Base-by-base conservation (phyloP, 1,284 basidiomycete species). In the Malassezia pachydermatis region DNA sequence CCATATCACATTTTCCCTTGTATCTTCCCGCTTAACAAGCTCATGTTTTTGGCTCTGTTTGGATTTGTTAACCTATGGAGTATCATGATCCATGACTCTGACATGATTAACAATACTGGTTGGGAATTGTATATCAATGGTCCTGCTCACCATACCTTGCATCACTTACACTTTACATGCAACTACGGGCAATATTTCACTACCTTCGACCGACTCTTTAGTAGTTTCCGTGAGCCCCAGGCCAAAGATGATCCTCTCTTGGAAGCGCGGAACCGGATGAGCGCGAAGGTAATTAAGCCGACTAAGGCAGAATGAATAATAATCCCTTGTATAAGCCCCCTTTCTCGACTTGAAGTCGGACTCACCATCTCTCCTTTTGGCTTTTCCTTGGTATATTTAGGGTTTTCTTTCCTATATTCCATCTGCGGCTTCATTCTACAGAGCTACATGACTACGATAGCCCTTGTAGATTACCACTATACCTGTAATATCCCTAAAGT, bases 141-240 rank as follows among this genome's bases (percentile, higher is more conserved):
- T 11, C 94, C 92, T 3, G 88, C 92, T 4, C 92, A 99, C 68
- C 92, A 98, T 74, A 96, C 90, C 0, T 77, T 96, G 36, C 90
- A 96, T 72, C 92, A 95, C 69, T 74, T 95, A 13, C 47, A 90
- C 76, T 95, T 94, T 74, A 94, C 85, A 22, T 85, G 86, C 67
- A 95, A 95, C 77, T 95, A 92, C 73, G 90, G 89, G 16, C 72
- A 76, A 82, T 98, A 96, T 77, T 96, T 98, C 73, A 95, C 89
- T 37, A 88, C 84, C 80, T 88, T 88, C 28, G 92, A 99, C 75
- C 80, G 83, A 42, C 77, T 78, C 44, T 84, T 82, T 52, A 81
- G 81, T 43, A 88, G 86, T 7, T 96, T 95, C 75, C 83, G 88
- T 45, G 82, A 88, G 49, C 92, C 92, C 2, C 79, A 79, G 48